phyloP scores from a whole-genome alignment of 352 stramenopile species.

The Phytophthora colocasiae region DNA sequence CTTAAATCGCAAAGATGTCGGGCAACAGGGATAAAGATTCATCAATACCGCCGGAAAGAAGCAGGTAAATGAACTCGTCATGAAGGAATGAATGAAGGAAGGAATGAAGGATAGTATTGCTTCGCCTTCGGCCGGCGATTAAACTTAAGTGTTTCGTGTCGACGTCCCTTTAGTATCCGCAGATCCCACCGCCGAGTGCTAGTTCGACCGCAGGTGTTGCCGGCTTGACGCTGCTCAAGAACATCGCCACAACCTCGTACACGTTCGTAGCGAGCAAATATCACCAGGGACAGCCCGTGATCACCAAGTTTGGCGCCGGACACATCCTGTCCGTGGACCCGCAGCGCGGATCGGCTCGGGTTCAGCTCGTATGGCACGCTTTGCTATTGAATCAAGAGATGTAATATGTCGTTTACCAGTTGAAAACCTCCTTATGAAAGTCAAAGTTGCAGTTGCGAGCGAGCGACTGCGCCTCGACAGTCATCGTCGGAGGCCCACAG shows the following conservation, averaged over 20 bases:
- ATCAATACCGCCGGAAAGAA: too few relatives aligned
- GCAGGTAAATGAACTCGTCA: too few relatives aligned
- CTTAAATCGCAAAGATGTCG: too few relatives aligned
- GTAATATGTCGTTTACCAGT: slow-evolving; percentile 55
- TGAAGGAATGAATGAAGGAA: slow-evolving; percentile 12
- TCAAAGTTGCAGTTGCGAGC: slow-evolving; percentile 74
- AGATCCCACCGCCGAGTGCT: slow-evolving; percentile 4
- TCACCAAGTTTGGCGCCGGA: slow-evolving; percentile 72
- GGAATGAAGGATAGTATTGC: slow-evolving; percentile 30
- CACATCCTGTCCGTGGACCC: slow-evolving; percentile 66
- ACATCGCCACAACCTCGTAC: slow-evolving; percentile 67
- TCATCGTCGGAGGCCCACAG: slow-evolving; percentile 79
- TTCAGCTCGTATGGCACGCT: slow-evolving; percentile 70
- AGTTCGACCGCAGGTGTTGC: slow-evolving; percentile 25
- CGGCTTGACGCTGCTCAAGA: slow-evolving; percentile 62
- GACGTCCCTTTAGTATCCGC: not conserved
- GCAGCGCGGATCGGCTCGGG: slow-evolving; percentile 52
- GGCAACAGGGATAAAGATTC: too few relatives aligned
- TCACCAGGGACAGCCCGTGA: slow-evolving; percentile 74
- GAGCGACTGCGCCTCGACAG: slow-evolving; percentile 66
- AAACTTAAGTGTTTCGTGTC: slow-evolving; percentile 24
- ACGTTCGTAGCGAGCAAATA: slow-evolving; percentile 77
- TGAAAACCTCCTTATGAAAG: slow-evolving; percentile 89
- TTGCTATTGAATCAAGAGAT: slow-evolving; percentile 26
- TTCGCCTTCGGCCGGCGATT: slow-evolving; percentile 21